A percentile compares a stretch with the other conserved stretches of the same genome.
Conservation (phyloP, 495 filamentous ascomycete species). For the Penicillium daleae region DNA sequence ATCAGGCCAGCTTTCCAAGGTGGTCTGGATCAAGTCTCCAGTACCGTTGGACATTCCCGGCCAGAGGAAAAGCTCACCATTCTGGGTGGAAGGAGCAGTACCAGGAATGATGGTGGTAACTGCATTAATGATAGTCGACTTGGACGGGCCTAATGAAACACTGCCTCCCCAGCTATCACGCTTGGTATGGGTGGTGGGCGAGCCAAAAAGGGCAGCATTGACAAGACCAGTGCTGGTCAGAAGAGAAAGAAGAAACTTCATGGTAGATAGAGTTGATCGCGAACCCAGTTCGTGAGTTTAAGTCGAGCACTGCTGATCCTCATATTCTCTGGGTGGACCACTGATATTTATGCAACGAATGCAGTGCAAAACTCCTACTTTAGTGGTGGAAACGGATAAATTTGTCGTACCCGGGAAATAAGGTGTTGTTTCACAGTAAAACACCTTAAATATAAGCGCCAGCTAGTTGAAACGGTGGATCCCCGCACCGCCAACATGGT, state of each 20-base stretch:
- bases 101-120: conserved; percentile 48
- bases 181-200: neutral
- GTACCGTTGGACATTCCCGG: conserved; percentile 52
- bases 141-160: neutral
- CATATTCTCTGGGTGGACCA: neutral
- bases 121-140: conserved; percentile 28
- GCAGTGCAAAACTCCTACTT: neutral
- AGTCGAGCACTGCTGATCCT: neutral
- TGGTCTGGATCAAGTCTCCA: conserved; percentile 46
- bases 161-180: conserved; percentile 3
- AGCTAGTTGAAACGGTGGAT: conserved; percentile 8
- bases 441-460: neutral
- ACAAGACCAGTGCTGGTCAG: neutral
- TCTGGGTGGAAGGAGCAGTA: conserved; percentile 39
- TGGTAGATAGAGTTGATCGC: neutral
- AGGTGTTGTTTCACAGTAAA: neutral
- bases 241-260: neutral
- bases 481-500: neutral
- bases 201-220: neutral
- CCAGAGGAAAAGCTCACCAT: conserved; percentile 46
- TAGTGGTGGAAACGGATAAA: neutral
- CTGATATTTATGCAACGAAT: neutral
- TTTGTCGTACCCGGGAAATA: neutral
- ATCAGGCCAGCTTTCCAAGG: conserved; percentile 38
- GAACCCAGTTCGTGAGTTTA: neutral